phyloP scores from a whole-genome alignment of 768 basidiomycete species.

The Stropharia rugosoannulata region DNA sequence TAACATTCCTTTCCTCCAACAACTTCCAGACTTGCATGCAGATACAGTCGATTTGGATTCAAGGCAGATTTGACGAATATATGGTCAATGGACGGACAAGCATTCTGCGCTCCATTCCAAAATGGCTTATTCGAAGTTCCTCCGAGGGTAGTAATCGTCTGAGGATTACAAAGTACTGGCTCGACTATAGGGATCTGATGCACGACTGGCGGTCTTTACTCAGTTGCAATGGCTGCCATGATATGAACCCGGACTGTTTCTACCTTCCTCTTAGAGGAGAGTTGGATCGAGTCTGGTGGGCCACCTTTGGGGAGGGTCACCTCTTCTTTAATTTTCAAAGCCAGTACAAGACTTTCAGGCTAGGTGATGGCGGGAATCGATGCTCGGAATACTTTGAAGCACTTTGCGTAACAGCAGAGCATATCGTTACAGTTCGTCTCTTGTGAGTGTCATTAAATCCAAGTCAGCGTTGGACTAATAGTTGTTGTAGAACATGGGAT shows the following conservation, averaged over 20 bases:
- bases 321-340: background rate
- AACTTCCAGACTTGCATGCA: background rate
- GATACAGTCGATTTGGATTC: background rate
- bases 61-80: background rate
- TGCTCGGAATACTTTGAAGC: background rate
- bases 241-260: background rate
- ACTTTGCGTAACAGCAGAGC: background rate
- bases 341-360: background rate
- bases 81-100: background rate
- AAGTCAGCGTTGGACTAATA: background rate
- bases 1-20: background rate
- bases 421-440: background rate
- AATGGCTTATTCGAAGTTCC: background rate
- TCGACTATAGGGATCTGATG: background rate
- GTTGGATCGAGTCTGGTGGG: background rate
- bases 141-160: background rate
- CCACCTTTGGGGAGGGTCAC: background rate
- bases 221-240: background rate
- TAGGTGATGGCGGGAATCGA: background rate
- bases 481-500: background rate
- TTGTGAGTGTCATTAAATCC: background rate
- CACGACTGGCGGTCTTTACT: background rate
- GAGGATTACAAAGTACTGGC: background rate
- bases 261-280: background rate
- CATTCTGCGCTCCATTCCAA: background rate